Evolutionary conservation across 2,329 filamentous ascomycete genomes (phyloP), one percentile per base, ranked within the genome.

Genomic region (Cercospora canescens): DNA sequence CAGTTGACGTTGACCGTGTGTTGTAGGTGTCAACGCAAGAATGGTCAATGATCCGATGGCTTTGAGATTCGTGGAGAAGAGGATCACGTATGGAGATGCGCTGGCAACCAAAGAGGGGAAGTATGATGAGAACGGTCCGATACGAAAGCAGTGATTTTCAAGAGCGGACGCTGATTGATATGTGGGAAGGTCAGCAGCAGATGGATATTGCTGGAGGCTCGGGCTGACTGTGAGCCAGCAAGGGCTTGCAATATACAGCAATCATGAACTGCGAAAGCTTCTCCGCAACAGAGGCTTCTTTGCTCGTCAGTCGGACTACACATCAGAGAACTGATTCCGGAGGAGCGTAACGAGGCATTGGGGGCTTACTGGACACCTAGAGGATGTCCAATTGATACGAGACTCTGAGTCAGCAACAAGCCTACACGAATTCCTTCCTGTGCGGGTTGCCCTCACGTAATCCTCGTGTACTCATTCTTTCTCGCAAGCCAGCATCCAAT

Each of bases 401-500:
- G 39, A 18, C 39, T n/a, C 5, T 48, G 12, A 48, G 9, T 6
- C 21, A 2, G 41, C 41, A 18, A n/a, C n/a, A 16, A 55, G 16
- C 24, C 16, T 16, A 4, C 52, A 7, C 12, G 6, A 3, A 11
- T 32, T 12, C 21, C 14, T 55, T 4, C 26, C 11, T 14, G 26
- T n/a, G 16, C 28, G 8, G 6, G 12, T 32, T 16, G 28, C 3
- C 45, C 16, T 50, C 45, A 55, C 28, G 52, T 11, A n/a, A 55
- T 2, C 6, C 18, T 55, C 6, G 28, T 35, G 16, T 55, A 76
- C 55, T 68, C 62, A 24, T 75, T 52, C 28, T 67, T 71, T 62
- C 79, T 76, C 1, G 80, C 79, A 18, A 82, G 62, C 80, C 80
- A 81, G 64, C 80, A 82, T 9, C 80, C 80, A 55, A 81, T 74